Evolutionary conservation across 2,329 filamentous ascomycete species (phyloP).

Genomic region (Penicillium sp.): DNA sequence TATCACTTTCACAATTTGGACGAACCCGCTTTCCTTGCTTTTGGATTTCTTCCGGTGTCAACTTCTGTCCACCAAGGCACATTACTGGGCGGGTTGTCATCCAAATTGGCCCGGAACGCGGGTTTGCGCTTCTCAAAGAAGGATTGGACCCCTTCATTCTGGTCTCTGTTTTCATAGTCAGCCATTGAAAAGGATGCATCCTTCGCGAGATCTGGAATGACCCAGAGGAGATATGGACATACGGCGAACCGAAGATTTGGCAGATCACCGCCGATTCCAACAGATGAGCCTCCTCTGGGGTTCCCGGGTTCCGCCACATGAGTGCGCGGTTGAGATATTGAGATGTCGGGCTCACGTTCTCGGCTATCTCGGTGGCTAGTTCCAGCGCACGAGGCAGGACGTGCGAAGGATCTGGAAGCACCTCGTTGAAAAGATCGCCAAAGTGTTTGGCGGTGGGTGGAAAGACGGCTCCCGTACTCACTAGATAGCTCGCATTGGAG

Average conservation of each 20-base stretch:
- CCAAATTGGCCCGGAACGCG: slow-evolving; percentile 56
- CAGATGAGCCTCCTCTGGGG: slow-evolving; percentile 63
- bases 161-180: slow-evolving; percentile 46
- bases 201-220: no score
- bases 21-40: slow-evolving; percentile 8
- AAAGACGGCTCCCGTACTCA: slow-evolving; percentile 61
- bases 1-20: slow-evolving; percentile 19
- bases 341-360: slow-evolving; percentile 60
- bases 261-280: slow-evolving; percentile 50
- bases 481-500: slow-evolving; percentile 28
- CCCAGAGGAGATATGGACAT: slow-evolving; percentile 5
- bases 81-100: slow-evolving; percentile 51
- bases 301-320: slow-evolving; percentile 52
- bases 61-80: slow-evolving; percentile 66
- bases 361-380: slow-evolving; percentile 60
- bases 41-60: slow-evolving; percentile 34
- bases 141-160: slow-evolving; percentile 61
- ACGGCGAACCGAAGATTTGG: slow-evolving; percentile 34
- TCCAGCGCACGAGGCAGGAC: slow-evolving; percentile 61
- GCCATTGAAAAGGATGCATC: no score
- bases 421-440: slow-evolving; percentile 59
- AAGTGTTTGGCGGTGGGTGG: slow-evolving; percentile 42
- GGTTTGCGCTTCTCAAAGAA: slow-evolving; percentile 64
- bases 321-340: slow-evolving; percentile 65
- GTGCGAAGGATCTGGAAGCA: slow-evolving; percentile 51